Conservation (phyloP, 371 early-diverging fungal species). For the Parasitella parasitica region DNA sequence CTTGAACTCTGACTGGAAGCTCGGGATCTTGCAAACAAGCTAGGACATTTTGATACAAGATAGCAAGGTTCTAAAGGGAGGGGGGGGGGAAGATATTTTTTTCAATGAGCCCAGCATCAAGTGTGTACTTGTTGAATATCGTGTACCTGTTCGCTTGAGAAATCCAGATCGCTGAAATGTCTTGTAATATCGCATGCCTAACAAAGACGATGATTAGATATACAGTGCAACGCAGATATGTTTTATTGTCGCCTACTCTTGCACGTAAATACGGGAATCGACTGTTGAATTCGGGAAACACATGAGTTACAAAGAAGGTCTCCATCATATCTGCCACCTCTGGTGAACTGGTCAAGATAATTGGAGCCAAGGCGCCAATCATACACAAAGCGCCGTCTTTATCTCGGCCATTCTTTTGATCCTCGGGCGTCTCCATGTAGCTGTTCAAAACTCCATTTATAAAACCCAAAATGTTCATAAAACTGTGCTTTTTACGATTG, state of each 20-base stretch:
- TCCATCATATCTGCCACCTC: conserved; percentile 70
- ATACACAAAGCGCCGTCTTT: conserved; percentile 91
- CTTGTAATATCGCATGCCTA: conserved; percentile 41
- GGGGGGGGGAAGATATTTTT: too few relatives aligned
- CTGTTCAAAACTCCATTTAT: conserved; percentile 67
- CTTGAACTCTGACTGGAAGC: conserved; percentile 83
- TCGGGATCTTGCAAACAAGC: conserved; percentile 72
- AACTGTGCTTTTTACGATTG: conserved; percentile 75
- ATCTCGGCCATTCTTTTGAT: conserved; percentile 67
- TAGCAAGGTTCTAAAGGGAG: conserved; percentile 53
- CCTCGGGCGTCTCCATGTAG: conserved; percentile 56
- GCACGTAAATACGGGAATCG: conserved; percentile 78
- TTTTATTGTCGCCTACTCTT: conserved; percentile 60
- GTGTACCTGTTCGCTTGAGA: conserved; percentile 35
- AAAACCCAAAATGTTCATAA: conserved; percentile 73
- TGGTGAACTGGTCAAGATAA: conserved; percentile 65
- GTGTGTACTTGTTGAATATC: neutral
- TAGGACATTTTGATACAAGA: conserved; percentile 63
- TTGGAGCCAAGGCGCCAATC: conserved; percentile 68
- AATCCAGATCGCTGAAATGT: conserved; percentile 43
- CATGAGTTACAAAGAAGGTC: conserved; percentile 75
- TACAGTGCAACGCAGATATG: neutral
- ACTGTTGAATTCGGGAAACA: conserved; percentile 86
- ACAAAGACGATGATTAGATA: neutral
- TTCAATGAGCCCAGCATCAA: too few relatives aligned